Evolutionary conservation across 768 basidiomycete genomes (phyloP).

Genomic region (Trametes meyenii): DNA sequence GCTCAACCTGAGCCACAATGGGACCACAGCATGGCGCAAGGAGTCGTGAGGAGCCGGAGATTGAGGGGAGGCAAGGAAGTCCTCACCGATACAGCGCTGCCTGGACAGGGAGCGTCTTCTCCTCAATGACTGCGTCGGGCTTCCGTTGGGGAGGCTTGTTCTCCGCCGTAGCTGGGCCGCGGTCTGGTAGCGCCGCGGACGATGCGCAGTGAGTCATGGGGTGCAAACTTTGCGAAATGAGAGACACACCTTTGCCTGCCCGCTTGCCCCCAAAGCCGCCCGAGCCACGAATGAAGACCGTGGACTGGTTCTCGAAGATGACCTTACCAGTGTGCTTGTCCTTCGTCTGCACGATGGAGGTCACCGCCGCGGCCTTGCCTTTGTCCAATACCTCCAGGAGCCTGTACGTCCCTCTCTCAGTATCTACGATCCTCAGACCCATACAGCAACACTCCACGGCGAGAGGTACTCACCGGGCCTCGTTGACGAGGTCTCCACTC

Average conservation of each 20-base stretch:
- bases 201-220: too few species aligned
- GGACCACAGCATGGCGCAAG: slow-evolving; percentile 5
- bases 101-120: slow-evolving; percentile 79
- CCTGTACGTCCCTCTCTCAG: slow-evolving; percentile 39
- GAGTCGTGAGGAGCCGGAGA: neutral
- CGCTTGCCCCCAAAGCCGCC: slow-evolving; percentile 98
- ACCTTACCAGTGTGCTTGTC: slow-evolving; percentile 78
- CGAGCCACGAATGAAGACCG: slow-evolving; percentile 88
- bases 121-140: slow-evolving; percentile 87
- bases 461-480: slow-evolving; percentile 55
- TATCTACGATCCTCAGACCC: neutral
- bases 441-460: neutral
- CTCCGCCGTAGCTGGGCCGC: slow-evolving; percentile 82
- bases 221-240: neutral
- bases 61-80: neutral
- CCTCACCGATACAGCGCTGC: slow-evolving; percentile 89
- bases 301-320: slow-evolving; percentile 91
- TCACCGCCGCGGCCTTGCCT: slow-evolving; percentile 93
- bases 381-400: slow-evolving; percentile 84
- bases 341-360: slow-evolving; percentile 73
- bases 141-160: slow-evolving; percentile 81
- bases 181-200: slow-evolving; percentile 52
- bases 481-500: slow-evolving; percentile 74
- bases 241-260: slow-evolving; percentile 67
- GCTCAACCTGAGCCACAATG: slow-evolving; percentile 61